phyloP scores from a whole-genome alignment of 2,329 filamentous ascomycete genomes.

The Sodiomyces alkalinus region DNA sequence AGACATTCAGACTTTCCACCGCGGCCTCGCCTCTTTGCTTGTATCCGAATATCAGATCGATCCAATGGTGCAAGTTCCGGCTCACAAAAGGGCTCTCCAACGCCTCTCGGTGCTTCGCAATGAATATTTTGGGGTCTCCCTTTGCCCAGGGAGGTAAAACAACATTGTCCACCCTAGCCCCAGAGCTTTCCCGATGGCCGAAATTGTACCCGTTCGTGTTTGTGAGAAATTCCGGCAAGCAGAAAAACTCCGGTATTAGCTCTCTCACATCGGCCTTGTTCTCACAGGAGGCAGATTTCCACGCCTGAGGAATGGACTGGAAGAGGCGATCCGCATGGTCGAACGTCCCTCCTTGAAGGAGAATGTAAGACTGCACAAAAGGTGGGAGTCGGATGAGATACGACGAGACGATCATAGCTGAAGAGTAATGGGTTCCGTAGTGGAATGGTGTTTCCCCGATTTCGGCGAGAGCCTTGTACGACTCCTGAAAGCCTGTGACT shows the following conservation, averaged over 20 bases:
- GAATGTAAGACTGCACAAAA: constrained; percentile 87
- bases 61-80: constrained; percentile 82
- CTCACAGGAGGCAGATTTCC: constrained; percentile 75
- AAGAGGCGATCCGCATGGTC: constrained; percentile 94
- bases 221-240: constrained; percentile 83
- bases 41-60: constrained; percentile 84
- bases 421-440: constrained; percentile 97
- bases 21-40: constrained; percentile 92
- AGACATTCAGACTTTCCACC: constrained; percentile 83
- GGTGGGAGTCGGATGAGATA: constrained; percentile 91
- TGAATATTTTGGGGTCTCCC: constrained; percentile 88
- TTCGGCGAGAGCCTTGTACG: constrained; percentile 77
- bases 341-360: constrained; percentile 90
- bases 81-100: constrained; percentile 88
- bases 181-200: constrained; percentile 68
- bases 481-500: constrained; percentile 65
- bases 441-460: constrained; percentile 91
- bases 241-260: constrained; percentile 94
- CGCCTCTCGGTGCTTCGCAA: constrained; percentile 88
- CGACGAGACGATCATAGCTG: constrained; percentile 95
- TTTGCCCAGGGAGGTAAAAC: constrained; percentile 93
- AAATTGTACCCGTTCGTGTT: constrained; percentile 95
- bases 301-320: constrained; percentile 80
- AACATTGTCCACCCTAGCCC: constrained; percentile 69
- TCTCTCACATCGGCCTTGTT: constrained; percentile 93